phyloP scores from a whole-genome alignment of 371 early-diverging fungal species.

The Mortierella sp. region DNA sequence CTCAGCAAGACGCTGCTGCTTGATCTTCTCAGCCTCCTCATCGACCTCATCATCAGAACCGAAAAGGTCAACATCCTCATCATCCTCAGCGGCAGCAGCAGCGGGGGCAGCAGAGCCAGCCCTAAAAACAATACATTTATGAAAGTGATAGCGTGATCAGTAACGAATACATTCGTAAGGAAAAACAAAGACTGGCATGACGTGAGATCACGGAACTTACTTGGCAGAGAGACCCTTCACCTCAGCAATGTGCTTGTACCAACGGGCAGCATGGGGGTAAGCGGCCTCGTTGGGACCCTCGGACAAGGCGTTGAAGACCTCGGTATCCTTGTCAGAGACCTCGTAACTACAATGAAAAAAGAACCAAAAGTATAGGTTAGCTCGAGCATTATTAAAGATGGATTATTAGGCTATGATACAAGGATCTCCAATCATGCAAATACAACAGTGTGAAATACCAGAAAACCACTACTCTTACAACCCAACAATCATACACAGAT shows the following conservation, averaged over 20 bases:
- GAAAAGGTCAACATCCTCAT: constrained; percentile 96
- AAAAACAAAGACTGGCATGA: constrained; percentile 10
- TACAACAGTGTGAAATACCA: too few relatives aligned
- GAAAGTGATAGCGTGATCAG: too few relatives aligned
- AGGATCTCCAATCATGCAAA: too few relatives aligned
- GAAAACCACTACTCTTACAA: too few relatives aligned
- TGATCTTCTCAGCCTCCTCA: constrained; percentile 91
- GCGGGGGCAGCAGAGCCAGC: constrained; percentile 60
- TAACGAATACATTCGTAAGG: too few relatives aligned
- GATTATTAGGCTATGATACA: too few relatives aligned
- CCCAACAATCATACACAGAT: too few relatives aligned
- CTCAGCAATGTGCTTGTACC: constrained; percentile 94
- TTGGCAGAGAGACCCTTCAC: constrained; percentile 70
- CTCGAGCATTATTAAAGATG: background rate
- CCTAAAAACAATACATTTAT: constrained; percentile 25
- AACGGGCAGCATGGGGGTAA: constrained; percentile 93
- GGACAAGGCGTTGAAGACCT: constrained; percentile 86
- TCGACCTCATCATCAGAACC: constrained; percentile 95
- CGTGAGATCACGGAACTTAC: constrained; percentile 42
- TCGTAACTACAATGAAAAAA: constrained; percentile 67
- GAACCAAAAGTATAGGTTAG: background rate
- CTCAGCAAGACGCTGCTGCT: constrained; percentile 91
- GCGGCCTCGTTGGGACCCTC: constrained; percentile 82
- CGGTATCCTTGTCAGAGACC: constrained; percentile 86
- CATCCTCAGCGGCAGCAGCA: constrained; percentile 77